Base-by-base conservation (phyloP, 2,329 filamentous ascomycete genomes). In the Hypoxylon sp. region DNA sequence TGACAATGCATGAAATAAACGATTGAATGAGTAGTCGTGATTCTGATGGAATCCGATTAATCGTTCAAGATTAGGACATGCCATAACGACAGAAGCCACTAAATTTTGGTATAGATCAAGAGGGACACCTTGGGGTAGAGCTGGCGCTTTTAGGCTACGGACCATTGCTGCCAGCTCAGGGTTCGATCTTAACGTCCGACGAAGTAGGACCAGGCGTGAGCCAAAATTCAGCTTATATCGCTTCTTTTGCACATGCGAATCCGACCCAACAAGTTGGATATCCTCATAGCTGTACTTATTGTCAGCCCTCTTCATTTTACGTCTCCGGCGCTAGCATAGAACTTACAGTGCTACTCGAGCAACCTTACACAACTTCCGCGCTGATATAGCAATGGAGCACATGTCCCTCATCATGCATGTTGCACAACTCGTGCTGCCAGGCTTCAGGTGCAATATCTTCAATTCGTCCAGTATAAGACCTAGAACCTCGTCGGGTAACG, bases 401-500 rank as follows among this genome's bases (percentile, higher is more conserved):
- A 85, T 78, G 72, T 91, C 88, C 52, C 89, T 82, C 86, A 89
- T 89, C 85, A 86, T 89, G 75, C 89, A 90, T 17, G 89, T 90
- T 14, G 87, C 83, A 74, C 89, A 90, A 76, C 87, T 89, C 34
- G 79, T 77, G 68, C 83, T 85, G 2, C 79, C 78, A 13, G 77
- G 73, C 5, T 76, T 77, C 11, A 89, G 74, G 73, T 91, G 89
- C 13, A 83, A 75, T 38, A 80, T 78, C 73, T 83, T 86, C 17
- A 91, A 77, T 59, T 85, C 82, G 41, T 81, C 81, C 34, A 90
- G 73, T n/a, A 90, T 85, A 34, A 87, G 77, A 56, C 85, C 81
- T 49, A 90, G 75, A 1, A 90, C 85, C 73, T 89, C 87, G n/a
- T 83, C 83, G 0, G 88, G 87, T 14, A 90, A 71, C 19, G 80